These are phyloP conservation scores for Zymoseptoria ardabiliae DNA, from an alignment of 2,329 filamentous ascomycete genomes.

Conservation along the genomic window DNA sequence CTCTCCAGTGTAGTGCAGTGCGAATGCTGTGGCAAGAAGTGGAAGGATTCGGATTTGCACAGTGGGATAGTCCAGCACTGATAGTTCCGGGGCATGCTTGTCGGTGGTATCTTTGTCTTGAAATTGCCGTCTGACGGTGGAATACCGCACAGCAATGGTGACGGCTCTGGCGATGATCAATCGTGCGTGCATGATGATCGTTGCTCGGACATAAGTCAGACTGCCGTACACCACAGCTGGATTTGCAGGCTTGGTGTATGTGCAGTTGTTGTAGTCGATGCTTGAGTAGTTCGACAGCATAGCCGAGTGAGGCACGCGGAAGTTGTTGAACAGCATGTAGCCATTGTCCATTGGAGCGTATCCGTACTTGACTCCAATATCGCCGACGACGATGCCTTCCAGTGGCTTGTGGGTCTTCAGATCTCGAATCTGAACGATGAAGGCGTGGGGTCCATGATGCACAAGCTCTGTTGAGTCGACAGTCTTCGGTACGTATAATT, in stretches of 20 bases:
- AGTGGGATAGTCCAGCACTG: slow-evolving; percentile 48
- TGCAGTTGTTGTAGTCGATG: slow-evolving; percentile 40
- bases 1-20: slow-evolving; percentile 41
- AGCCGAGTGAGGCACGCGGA: slow-evolving; percentile 41
- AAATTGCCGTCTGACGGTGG: slow-evolving; percentile 44
- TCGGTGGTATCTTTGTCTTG: slow-evolving; percentile 40
- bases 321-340: slow-evolving; percentile 47
- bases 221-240: slow-evolving; percentile 46
- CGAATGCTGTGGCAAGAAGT: slow-evolving; percentile 47
- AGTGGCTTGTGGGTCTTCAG: slow-evolving; percentile 42
- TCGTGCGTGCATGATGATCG: slow-evolving; percentile 45
- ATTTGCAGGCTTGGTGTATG: slow-evolving; percentile 40
- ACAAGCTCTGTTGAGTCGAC: slow-evolving; percentile 28
- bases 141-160: slow-evolving; percentile 47
- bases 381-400: slow-evolving; percentile 44
- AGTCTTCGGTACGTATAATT: slow-evolving; percentile 39
- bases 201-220: slow-evolving; percentile 42
- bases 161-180: slow-evolving; percentile 47
- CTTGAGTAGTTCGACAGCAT: slow-evolving; percentile 45
- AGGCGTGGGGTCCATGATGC: slow-evolving; percentile 46
- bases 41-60: slow-evolving; percentile 48
- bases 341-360: slow-evolving; percentile 47
- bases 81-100: slow-evolving; percentile 33
- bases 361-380: slow-evolving; percentile 50
- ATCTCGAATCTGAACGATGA: slow-evolving; percentile 47